Conservation (phyloP, 1,139 yeast species). For the Yamadazyma aaseri region DNA sequence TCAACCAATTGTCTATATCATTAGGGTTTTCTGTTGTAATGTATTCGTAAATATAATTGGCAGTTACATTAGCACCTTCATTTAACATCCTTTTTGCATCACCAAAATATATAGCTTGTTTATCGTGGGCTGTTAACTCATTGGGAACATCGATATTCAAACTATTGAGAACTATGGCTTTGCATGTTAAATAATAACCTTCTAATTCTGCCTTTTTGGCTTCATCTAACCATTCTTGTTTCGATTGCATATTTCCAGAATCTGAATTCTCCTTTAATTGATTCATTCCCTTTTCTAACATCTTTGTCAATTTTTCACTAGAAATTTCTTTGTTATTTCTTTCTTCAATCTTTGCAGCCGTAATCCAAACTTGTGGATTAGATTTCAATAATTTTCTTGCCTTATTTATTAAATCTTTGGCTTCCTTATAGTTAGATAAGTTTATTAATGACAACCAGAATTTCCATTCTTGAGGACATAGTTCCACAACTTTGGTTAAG, state of each 20-base stretch:
- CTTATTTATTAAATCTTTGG: conserved; percentile 52
- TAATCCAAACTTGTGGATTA: conserved; percentile 65
- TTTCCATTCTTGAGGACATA: conserved; percentile 61
- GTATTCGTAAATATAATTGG: conserved; percentile 47
- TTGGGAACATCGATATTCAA: conserved; percentile 14
- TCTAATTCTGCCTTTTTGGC: conserved; percentile 40
- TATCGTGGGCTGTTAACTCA: conserved; percentile 10
- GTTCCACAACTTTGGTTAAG: conserved; percentile 65
- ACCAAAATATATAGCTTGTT: conserved; percentile 21
- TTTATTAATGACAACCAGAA: conserved; percentile 60
- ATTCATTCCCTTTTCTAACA: conserved; percentile 54
- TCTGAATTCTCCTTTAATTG: conserved; percentile 28
- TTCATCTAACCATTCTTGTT: conserved; percentile 45
- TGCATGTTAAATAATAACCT: conserved; percentile 33
- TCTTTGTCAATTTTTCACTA: conserved; percentile 36
- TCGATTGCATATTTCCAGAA: conserved; percentile 21
- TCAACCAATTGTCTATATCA: conserved; percentile 55
- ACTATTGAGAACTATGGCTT: conserved; percentile 33
- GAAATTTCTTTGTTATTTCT: conserved; percentile 32
- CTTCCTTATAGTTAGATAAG: conserved; percentile 44
- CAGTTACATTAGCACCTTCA: conserved; percentile 30
- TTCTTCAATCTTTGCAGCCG: conserved; percentile 74
- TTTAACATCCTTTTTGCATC: conserved; percentile 41
- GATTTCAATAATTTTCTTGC: conserved; percentile 58
- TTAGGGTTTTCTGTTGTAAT: conserved; percentile 42